Conservation (phyloP, 2,329 filamentous ascomycete species). For the Cucurbitaria berberidis region DNA sequence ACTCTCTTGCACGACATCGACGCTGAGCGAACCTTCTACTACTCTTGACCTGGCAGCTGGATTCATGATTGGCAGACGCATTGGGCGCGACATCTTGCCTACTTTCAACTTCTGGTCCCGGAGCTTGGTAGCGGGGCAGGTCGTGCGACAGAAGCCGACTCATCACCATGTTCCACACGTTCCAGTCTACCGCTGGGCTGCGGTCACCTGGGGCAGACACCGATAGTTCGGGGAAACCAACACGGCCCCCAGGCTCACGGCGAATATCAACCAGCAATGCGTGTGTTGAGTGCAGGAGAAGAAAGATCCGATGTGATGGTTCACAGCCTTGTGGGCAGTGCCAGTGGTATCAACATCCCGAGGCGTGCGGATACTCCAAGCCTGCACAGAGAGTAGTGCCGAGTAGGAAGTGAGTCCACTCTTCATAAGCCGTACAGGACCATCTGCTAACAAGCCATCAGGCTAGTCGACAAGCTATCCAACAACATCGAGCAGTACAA, state of each 20-base stretch:
- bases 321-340: slow-evolving; percentile 83
- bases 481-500: slow-evolving; percentile 57
- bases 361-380: slow-evolving; percentile 81
- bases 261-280: slow-evolving; percentile 63
- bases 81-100: slow-evolving; percentile 11
- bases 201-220: slow-evolving; percentile 43
- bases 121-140: background rate
- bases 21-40: slow-evolving; percentile 11
- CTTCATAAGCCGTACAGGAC: background rate
- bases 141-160: slow-evolving; percentile 1
- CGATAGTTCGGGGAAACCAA: slow-evolving; percentile 44
- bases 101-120: slow-evolving; percentile 4
- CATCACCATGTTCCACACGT: slow-evolving; percentile 54
- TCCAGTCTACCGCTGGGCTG: slow-evolving; percentile 47
- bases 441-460: slow-evolving; percentile 61
- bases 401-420: slow-evolving; percentile 70
- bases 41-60: slow-evolving; percentile 14
- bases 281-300: slow-evolving; percentile 77
- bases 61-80: slow-evolving; percentile 9
- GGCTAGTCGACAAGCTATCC: slow-evolving; percentile 63
- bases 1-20: slow-evolving; percentile 6
- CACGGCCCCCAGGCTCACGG: slow-evolving; percentile 47
- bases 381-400: slow-evolving; percentile 77
- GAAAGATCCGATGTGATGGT: slow-evolving; percentile 85
- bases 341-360: slow-evolving; percentile 78